phyloP scores from a whole-genome alignment of 2,329 filamentous ascomycete species.

The Aspergillus persii region DNA sequence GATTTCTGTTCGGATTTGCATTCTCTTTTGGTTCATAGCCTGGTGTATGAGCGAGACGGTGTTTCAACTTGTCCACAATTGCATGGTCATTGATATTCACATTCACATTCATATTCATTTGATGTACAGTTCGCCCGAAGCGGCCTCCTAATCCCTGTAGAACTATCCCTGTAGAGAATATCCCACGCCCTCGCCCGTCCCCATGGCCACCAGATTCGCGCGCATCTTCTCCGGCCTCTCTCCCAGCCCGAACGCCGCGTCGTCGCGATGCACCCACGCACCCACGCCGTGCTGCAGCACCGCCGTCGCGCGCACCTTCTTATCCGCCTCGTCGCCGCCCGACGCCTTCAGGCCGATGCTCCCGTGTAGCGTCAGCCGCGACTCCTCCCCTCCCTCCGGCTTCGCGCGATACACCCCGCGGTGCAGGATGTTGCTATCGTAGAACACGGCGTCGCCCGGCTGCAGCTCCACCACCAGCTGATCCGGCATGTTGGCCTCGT shows the following conservation, averaged over 20 bases:
- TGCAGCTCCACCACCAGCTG: constrained; percentile 65
- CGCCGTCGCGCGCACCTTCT: constrained; percentile 41
- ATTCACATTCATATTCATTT: too few relatives aligned
- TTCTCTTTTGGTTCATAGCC: neutral
- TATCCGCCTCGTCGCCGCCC: constrained; percentile 23
- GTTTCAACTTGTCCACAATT: neutral
- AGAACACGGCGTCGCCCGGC: constrained; percentile 79
- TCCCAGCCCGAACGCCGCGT: constrained; percentile 40
- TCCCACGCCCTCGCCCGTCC: constrained; percentile 44
- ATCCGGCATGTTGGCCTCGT: constrained; percentile 59
- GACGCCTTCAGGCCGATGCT: constrained; percentile 40
- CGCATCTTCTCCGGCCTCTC: constrained; percentile 45
- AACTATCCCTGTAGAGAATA: constrained; percentile 42
- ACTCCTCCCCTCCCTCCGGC: constrained; percentile 34
- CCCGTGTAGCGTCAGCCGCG: constrained; percentile 44
- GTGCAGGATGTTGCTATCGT: constrained; percentile 81
- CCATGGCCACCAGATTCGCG: constrained; percentile 45
- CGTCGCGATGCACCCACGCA: constrained; percentile 42
- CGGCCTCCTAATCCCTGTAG: neutral
- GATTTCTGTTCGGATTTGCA: neutral
- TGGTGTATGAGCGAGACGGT: neutral
- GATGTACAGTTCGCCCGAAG: too few relatives aligned
- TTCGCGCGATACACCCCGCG: constrained; percentile 44
- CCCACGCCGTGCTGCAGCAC: constrained; percentile 49
- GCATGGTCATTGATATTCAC: neutral